These are phyloP conservation scores for Pythium monospermum DNA, from an alignment of 352 stramenopile species.

Conservation along the genomic window DNA sequence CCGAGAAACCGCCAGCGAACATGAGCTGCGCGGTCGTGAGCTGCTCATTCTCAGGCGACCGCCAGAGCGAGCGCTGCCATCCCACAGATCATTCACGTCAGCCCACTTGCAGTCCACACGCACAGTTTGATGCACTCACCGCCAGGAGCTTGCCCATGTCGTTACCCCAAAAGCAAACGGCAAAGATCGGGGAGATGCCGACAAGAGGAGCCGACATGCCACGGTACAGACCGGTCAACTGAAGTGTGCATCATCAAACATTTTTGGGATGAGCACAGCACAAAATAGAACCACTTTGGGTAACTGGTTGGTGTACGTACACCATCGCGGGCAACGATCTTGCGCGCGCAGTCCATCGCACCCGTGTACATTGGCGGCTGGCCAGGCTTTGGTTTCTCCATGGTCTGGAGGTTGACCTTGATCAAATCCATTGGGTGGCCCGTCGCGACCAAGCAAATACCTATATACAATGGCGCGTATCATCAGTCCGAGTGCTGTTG, in stretches of 20 bases:
- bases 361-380: constrained; percentile 74
- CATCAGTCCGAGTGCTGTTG: too few relatives aligned
- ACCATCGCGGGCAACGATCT: constrained; percentile 92
- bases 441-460: constrained; percentile 89
- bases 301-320: constrained; percentile 31
- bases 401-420: constrained; percentile 94
- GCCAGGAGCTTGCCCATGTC: constrained; percentile 93
- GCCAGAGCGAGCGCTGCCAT: constrained; percentile 48
- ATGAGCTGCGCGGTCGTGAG: constrained; percentile 83
- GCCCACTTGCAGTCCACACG: too few relatives aligned
- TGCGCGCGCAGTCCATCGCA: constrained; percentile 87
- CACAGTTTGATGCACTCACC: constrained; percentile 34
- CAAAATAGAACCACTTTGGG: neutral
- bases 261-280: constrained; percentile 6
- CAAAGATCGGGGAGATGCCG: constrained; percentile 95
- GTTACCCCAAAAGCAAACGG: constrained; percentile 97
- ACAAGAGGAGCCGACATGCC: constrained; percentile 94
- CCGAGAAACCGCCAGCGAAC: constrained; percentile 88
- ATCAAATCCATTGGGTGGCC: constrained; percentile 95
- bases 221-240: constrained; percentile 88
- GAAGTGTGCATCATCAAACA: neutral
- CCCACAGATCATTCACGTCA: too few relatives aligned
- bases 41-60: constrained; percentile 51
- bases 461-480: constrained; percentile 26
- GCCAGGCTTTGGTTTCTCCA: constrained; percentile 60